Conservation (phyloP, 345 rosid species). For the Populus ilicifolia region DNA sequence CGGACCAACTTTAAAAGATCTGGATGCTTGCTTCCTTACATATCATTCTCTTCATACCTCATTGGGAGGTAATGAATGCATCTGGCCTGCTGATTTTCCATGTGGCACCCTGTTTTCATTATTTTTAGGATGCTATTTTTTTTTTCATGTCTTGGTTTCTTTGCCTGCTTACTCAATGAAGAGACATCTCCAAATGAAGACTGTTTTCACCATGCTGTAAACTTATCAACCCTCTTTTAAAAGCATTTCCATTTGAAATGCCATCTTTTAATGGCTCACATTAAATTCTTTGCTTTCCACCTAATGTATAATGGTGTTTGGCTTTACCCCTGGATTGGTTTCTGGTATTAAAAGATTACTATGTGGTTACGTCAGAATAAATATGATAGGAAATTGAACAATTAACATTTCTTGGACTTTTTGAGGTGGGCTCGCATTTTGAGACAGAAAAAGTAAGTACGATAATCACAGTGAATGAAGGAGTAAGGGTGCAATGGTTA, state of each 20-base stretch:
- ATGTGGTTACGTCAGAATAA: neutral
- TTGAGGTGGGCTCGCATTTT: neutral
- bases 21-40: conserved; percentile 32
- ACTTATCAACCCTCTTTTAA: neutral
- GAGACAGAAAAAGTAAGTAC: neutral
- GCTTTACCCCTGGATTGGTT: neutral
- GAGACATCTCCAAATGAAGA: neutral
- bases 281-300: neutral
- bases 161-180: neutral
- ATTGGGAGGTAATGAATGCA: conserved; percentile 19
- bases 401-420: neutral
- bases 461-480: neutral
- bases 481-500: neutral
- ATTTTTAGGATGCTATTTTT: neutral
- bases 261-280: neutral
- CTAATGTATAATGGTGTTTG: neutral
- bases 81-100: neutral
- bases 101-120: neutral
- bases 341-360: neutral
- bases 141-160: neutral
- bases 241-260: neutral
- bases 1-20: conserved; percentile 28
- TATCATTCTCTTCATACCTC: conserved; percentile 25
- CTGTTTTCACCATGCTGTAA: neutral
- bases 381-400: neutral